Conservation (phyloP, 306 rosid genomes). For the Cyclanthera cordifolia region DNA sequence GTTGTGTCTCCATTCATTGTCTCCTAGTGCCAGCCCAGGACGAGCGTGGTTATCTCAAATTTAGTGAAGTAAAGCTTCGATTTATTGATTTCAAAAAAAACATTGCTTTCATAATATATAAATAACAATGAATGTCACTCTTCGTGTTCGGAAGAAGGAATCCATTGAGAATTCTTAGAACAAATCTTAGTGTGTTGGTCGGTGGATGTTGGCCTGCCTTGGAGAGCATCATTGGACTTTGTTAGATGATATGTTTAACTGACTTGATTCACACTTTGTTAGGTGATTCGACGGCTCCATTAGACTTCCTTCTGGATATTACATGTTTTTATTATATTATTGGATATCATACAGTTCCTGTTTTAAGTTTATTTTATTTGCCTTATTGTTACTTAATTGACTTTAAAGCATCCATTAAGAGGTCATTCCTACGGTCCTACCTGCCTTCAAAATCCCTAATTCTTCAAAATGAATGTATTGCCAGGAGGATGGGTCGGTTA, state of each 20-base stretch:
- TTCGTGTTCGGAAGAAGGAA: background rate
- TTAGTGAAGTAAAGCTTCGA: too few species aligned
- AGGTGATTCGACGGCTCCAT: background rate
- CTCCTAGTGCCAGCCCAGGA: too few species aligned
- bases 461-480: background rate
- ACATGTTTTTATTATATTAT: background rate
- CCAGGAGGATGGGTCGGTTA: conserved; percentile 97
- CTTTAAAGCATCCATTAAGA: background rate
- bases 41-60: too few species aligned
- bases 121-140: background rate
- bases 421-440: background rate
- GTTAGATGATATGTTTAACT: too few species aligned
- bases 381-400: background rate
- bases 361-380: background rate
- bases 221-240: too few species aligned
- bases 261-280: background rate
- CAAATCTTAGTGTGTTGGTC: background rate
- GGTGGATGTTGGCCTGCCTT: background rate
- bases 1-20: too few species aligned
- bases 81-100: too few species aligned
- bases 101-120: too few species aligned
- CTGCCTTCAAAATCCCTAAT: background rate
- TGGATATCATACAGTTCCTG: background rate
- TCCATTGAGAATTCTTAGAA: background rate
- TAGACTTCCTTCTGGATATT: background rate